Base-by-base conservation (phyloP, 2,329 filamentous ascomycete genomes). In the Dactylellina drechsleri region DNA sequence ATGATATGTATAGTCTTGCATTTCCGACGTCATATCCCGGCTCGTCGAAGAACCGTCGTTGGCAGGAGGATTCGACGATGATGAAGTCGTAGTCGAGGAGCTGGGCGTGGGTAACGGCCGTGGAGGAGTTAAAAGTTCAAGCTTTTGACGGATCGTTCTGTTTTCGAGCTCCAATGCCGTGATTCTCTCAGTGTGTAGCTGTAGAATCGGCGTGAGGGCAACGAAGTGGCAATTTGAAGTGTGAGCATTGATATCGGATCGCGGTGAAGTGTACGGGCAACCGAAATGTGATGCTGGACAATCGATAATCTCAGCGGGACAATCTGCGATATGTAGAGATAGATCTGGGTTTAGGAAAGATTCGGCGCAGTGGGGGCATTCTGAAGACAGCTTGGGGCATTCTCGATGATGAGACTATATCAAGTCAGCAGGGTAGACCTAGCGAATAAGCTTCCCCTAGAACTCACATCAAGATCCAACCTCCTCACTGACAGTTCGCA, bases 401-500 rank as follows among this genome's bases (percentile, higher is more conserved):
- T 81, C 78, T 20, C 75, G 78, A 57, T 83, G 80, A 67, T 84
- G 82, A 67, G 84, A 83, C n/a, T 83, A 54, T n/a, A n/a, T 47
- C 1, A 15, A 4, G 4, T 28, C 10, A 41, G 45, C 60, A 45
- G 65, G 53, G 61, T 66, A 12, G 1, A 23, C 13, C 6, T 2
- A 15, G n/a, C 2, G 1, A 26, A 7, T 26, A 15, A 2, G 41
- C 2, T 6, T 7, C 2, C 23, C 16, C 0, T 12, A 41, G 18
- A 47, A 59, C 77, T 18, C 43, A 79, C 82, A 76, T 84, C 82
- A 36, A 85, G 78, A n/a, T 85, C 83, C 0, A 84, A 83, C 56
- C 84, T 83, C 66, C 86, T 82, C n/a, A 86, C 82, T 13, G 80
- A 78, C 20, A 82, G 80, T n/a, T 84, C 80, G 80, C 88, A 90